Evolutionary conservation across 805 yeast genomes (phyloP), one percentile per base, ranked within the genome.

Genomic region (Metschnikowia vanudenii): DNA sequence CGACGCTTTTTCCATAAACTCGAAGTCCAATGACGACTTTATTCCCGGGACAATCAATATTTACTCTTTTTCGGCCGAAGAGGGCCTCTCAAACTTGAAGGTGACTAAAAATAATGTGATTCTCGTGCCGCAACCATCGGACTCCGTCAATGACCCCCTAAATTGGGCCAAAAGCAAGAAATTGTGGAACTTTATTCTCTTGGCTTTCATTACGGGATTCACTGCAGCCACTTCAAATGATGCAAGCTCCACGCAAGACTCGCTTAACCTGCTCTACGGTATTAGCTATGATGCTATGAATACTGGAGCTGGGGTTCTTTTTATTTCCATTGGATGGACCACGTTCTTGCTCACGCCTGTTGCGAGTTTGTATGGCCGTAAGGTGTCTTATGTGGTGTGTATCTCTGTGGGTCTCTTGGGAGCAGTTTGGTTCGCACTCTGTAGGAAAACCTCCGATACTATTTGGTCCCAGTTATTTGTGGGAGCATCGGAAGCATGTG

Each of bases 401-500:
- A 74, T 81, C 18, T 47, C 74, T 2, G 58, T 81, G 29, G 90
- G 91, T 2, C 59, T 83, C 26, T 60, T 76, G 30, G 92, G 92
- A 16, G 80, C 84, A 19, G 65, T 80, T 7, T 85, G 94, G 92
- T 85, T 82, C 63, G 89, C 84, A 2, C 65, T 69, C 31, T 68
- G 83, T 18, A 75, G 67, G 39, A 61, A 57, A 4, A 77, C 85
- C 0, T 51, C 74, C 8, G 92, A 84, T 60, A 78, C 88, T 0
- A 77, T 85, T 37, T 83, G 88, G 88, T 82, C 88, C 1, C 92
- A 85, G 63, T 64, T 85, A 36, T 85, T 86, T 62, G 88, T 84
- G 17, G 94, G 94, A n/a, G 81, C 84, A 16, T 75, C 85, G 32
- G 96, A 87, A 62, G 80, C 88, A 3, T 82, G 89, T 61, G 86